Evolutionary conservation across 2,329 filamentous ascomycete species (phyloP).

Genomic region (Penicillium sp.): DNA sequence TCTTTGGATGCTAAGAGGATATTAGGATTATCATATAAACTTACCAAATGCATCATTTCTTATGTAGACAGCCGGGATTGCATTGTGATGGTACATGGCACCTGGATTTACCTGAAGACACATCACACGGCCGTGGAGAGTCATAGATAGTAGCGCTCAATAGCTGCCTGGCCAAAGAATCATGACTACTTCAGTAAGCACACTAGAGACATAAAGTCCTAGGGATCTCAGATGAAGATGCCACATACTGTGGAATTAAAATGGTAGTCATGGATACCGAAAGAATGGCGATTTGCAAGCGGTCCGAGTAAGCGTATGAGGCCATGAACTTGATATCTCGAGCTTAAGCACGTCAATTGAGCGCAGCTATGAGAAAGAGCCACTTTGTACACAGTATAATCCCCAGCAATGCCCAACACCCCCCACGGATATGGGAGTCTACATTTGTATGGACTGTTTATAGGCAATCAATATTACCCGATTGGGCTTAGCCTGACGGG

Average conservation of each 20-base stretch:
- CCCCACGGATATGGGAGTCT: background rate
- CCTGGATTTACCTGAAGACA: too few relatives aligned
- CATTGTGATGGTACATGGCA: too few relatives aligned
- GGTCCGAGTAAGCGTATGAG: background rate
- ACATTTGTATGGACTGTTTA: background rate
- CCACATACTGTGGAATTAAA: background rate
- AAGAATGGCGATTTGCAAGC: background rate
- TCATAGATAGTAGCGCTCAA: too few relatives aligned
- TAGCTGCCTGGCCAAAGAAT: too few relatives aligned
- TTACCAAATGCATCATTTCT: too few relatives aligned
- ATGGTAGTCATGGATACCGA: conserved; percentile 1
- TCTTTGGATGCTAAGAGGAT: too few relatives aligned
- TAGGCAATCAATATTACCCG: conserved; percentile 24
- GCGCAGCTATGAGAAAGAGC: background rate
- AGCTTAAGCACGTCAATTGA: background rate
- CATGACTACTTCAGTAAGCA: too few relatives aligned
- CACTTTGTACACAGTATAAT: background rate
- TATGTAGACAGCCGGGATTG: too few relatives aligned
- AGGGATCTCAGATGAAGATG: background rate
- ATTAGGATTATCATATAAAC: too few relatives aligned
- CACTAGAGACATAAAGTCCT: background rate
- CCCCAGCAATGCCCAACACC: background rate
- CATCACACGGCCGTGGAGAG: too few relatives aligned
- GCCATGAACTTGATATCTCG: background rate
- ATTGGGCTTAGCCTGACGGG: conserved; percentile 29